Evolutionary conservation across 2,329 filamentous ascomycete species (phyloP).

Genomic region (Aureobasidium sp.): DNA sequence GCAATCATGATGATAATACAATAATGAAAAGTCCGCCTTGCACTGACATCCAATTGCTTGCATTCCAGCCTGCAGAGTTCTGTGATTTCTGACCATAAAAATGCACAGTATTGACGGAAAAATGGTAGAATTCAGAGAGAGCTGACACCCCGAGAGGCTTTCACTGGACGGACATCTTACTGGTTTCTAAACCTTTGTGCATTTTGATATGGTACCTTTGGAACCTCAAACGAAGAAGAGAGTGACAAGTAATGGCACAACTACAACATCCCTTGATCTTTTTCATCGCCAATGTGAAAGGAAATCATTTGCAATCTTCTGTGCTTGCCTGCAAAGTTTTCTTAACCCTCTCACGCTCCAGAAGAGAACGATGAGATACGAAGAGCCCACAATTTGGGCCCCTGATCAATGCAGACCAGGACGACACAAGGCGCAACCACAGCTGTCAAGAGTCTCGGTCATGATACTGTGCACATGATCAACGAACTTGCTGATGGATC

Average conservation of each 20-base stretch:
- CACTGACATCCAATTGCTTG: background rate
- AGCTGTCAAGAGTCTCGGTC: background rate
- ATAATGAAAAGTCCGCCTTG: background rate
- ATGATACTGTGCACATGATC: background rate
- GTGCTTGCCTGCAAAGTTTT: background rate
- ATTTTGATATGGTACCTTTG: background rate
- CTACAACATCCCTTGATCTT: too few species aligned
- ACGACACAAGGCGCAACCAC: background rate
- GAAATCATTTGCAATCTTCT: background rate
- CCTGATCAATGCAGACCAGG: background rate
- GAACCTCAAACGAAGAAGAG: background rate
- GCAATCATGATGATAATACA: constrained; percentile 13
- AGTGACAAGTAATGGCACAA: background rate
- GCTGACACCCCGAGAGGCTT: background rate
- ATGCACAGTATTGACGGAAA: background rate
- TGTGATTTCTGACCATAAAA: background rate
- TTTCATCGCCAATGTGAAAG: background rate
- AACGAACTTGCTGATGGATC: background rate
- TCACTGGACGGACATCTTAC: background rate
- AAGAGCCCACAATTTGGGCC: background rate
- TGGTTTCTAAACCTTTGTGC: background rate
- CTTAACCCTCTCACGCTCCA: background rate
- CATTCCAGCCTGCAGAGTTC: background rate
- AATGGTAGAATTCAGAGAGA: background rate
- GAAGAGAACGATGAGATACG: background rate